These are phyloP conservation scores for Spathaspora hagerdaliae DNA, from an alignment of 805 yeast genomes.

Conservation along the genomic window DNA sequence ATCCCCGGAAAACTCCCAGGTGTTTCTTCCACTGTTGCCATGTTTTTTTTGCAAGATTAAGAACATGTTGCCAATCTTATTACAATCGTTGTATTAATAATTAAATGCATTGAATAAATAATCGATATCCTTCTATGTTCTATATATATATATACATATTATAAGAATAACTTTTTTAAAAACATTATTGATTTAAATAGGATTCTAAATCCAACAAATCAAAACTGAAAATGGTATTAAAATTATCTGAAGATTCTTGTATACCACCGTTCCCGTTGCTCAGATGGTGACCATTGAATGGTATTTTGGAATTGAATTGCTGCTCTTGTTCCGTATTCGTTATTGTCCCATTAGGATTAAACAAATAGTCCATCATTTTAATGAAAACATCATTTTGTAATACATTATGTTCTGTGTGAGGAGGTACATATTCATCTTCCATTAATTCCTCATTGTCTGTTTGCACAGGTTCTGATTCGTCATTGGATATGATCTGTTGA, in stretches of 20 bases:
- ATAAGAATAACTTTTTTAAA: too few relatives aligned
- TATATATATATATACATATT: too few relatives aligned
- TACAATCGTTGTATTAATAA: too few relatives aligned
- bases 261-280: neutral
- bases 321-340: neutral
- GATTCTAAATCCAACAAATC: neutral
- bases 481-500: neutral
- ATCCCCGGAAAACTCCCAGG: too few relatives aligned
- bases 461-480: neutral
- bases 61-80: too few relatives aligned
- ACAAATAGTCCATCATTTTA: neutral
- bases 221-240: slow-evolving; percentile 1
- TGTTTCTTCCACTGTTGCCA: too few relatives aligned
- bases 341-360: neutral
- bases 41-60: too few relatives aligned
- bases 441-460: neutral
- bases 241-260: neutral
- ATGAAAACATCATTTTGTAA: neutral
- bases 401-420: neutral
- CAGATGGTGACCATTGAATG: neutral
- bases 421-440: neutral
- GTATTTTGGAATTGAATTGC: neutral
- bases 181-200: neutral
- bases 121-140: too few relatives aligned
- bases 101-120: too few relatives aligned